Base-by-base conservation (phyloP, 345 rosid species). In the Hibiscus mutabilis region DNA sequence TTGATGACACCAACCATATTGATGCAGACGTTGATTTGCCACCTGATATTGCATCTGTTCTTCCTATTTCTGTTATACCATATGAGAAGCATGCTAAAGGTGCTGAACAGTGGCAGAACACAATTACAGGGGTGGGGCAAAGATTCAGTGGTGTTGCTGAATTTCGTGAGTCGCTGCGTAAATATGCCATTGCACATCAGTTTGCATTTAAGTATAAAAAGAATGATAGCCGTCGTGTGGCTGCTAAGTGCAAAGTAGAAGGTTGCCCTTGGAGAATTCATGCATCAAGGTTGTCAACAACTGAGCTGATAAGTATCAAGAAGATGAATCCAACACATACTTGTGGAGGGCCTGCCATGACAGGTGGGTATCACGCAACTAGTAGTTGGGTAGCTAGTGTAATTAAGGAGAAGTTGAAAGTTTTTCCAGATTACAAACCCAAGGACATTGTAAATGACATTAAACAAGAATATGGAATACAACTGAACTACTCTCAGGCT, bases 241-340 rank as follows among this genome's bases (percentile, higher is more conserved):
- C 97, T 40, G 98, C 91, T 33, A 91, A 89, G 80, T 91, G 98
- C 83, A 94, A 91, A 84, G 91, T 94, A 0, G 97, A 94, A 70
- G 91, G 96, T 52, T 94, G 98, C 78, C 97, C 96, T 31, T 94
- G 97, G 97, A 88, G 98, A 77, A 89, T 94, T 77, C 96, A 91
- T 67, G 98, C 98, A 16, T 94, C 97, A 3, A 86, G 97, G 82
- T 77, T 94, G 74, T 87, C 97, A 0, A 89, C 94, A 11, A 94
- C 96, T 60, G 96, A 94, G 74, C 85, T 91, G 46, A 90, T 89
- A 68, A 88, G 93, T 71, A 91, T 94, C 62, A 94, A 94, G 79
- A 94, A 89, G 76, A 94, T 94, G 98, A 89, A 76, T 72, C 83
- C 96, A 16, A 84, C 84, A 0, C 97, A 94, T 80, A 88, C 91